phyloP scores from a whole-genome alignment of 2,329 filamentous ascomycete genomes.

The Fusarium cicatricum region DNA sequence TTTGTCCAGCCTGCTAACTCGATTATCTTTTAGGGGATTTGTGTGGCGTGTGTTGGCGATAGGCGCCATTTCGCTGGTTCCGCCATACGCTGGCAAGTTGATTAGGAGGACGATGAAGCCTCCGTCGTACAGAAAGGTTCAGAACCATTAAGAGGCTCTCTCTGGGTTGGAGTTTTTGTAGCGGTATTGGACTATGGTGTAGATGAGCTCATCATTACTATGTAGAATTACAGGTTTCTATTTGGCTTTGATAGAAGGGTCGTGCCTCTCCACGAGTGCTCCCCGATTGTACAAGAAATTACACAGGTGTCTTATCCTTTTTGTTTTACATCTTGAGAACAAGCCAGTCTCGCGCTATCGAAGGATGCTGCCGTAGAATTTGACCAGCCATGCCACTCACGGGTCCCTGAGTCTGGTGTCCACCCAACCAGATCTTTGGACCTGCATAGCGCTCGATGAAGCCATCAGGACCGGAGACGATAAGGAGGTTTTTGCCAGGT shows the following conservation, averaged over 20 bases:
- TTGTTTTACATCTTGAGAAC: conserved; percentile 59
- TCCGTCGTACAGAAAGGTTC: conserved; percentile 94
- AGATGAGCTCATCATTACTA: conserved; percentile 23
- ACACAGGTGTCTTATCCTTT: conserved; percentile 5
- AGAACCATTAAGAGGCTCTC: conserved; percentile 60
- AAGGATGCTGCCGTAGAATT: conserved; percentile 59
- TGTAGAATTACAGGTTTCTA: conserved; percentile 27
- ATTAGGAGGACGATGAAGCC: conserved; percentile 87
- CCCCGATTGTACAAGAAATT: conserved; percentile 4
- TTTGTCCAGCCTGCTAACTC: conserved; percentile 23
- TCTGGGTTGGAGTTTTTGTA: conserved; percentile 18
- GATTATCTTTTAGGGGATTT: conserved; percentile 69
- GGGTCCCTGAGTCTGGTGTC: conserved; percentile 77
- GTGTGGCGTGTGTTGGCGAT: conserved; percentile 88
- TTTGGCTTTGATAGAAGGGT: conserved; percentile 20
- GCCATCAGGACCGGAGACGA: conserved; percentile 90
- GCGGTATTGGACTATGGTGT: conserved; percentile 34
- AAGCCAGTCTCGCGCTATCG: conserved; percentile 55
- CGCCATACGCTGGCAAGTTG: conserved; percentile 87
- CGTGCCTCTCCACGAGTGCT: conserved; percentile 18
- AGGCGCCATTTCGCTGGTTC: conserved; percentile 79
- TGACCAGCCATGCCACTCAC: conserved; percentile 73
- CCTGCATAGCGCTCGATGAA: conserved; percentile 86
- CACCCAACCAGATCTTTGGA: conserved; percentile 76
- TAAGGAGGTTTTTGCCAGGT: conserved; percentile 69